Evolutionary conservation across 768 basidiomycete species (phyloP).

Genomic region (Mycena haematopus): DNA sequence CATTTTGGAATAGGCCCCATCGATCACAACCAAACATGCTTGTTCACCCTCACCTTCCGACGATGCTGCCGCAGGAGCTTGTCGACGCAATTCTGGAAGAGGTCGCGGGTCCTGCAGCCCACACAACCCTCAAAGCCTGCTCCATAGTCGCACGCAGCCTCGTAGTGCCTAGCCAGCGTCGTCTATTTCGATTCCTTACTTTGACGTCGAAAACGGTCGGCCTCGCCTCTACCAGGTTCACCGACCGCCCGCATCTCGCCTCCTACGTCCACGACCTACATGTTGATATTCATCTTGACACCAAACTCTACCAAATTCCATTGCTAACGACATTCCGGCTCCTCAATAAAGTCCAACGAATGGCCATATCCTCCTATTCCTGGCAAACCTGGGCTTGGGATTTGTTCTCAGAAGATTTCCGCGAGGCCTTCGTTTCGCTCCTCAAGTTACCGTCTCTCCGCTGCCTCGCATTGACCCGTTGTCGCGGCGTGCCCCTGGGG

Average conservation of each 20-base stretch:
- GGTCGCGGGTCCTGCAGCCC: neutral
- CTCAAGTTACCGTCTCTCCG: neutral
- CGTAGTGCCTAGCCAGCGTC: neutral
- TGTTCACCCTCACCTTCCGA: neutral
- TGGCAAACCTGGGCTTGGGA: slow-evolving; percentile 5
- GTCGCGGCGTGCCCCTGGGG: neutral
- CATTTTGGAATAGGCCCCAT: too few species aligned
- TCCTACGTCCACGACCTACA: slow-evolving; percentile 2
- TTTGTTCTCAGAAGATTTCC: neutral
- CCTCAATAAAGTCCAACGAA: neutral
- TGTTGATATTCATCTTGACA: neutral
- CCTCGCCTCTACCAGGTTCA: neutral
- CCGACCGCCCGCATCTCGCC: slow-evolving; percentile 1
- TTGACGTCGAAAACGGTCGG: neutral
- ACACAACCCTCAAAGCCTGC: neutral
- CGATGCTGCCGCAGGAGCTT: slow-evolving; percentile 1
- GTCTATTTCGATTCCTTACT: slow-evolving; percentile 4
- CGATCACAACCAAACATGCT: neutral
- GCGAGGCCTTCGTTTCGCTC: neutral
- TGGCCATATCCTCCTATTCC: neutral
- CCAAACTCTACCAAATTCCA: neutral
- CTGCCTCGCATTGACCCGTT: slow-evolving; percentile 2
- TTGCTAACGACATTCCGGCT: neutral
- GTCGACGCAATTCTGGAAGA: neutral
- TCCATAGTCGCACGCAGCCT: neutral